Conservation (phyloP, 2,329 filamentous ascomycete species). For the Cladobotryum mycophilum region DNA sequence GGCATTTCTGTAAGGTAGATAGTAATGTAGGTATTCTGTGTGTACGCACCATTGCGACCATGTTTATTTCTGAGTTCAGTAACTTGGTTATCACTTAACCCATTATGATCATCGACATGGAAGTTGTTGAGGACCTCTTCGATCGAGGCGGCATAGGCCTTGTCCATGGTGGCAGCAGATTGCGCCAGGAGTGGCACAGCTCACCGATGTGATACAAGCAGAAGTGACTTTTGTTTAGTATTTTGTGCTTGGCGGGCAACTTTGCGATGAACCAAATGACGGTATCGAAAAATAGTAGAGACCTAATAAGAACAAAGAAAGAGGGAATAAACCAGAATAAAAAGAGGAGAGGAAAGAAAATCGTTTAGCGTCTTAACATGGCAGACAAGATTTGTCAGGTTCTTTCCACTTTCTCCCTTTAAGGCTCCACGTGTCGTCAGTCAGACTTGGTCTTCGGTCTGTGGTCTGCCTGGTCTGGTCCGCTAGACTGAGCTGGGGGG, state of each 20-base stretch:
- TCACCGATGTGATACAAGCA: conserved; percentile 1
- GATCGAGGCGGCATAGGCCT: conserved; percentile 53
- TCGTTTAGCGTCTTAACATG: conserved; percentile 22
- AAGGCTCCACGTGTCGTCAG: conserved; percentile 26
- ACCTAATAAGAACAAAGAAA: background rate
- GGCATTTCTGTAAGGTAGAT: background rate
- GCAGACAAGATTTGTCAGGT: conserved; percentile 20
- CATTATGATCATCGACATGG: conserved; percentile 46
- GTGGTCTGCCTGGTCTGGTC: too few species aligned
- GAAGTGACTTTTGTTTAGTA: background rate
- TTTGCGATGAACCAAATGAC: too few species aligned
- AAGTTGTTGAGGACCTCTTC: conserved; percentile 55
- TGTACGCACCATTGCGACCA: conserved; percentile 57
- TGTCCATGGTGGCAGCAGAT: conserved; percentile 45
- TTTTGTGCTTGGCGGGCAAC: background rate
- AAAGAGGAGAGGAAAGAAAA: conserved; percentile 12
- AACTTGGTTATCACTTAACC: conserved; percentile 56
- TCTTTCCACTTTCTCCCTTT: background rate
- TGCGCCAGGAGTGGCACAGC: conserved; percentile 12
- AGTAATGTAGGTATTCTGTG: background rate
- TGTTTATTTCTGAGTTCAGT: conserved; percentile 48
- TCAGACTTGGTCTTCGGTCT: background rate
- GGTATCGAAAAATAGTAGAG: conserved; percentile 1
- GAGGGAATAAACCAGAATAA: background rate
- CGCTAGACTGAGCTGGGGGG: conserved; percentile 10